A percentile compares a stretch with the other conserved stretches of the same genome.
Conservation (phyloP, 331 rosid species). For the Cydonia oblonga region DNA sequence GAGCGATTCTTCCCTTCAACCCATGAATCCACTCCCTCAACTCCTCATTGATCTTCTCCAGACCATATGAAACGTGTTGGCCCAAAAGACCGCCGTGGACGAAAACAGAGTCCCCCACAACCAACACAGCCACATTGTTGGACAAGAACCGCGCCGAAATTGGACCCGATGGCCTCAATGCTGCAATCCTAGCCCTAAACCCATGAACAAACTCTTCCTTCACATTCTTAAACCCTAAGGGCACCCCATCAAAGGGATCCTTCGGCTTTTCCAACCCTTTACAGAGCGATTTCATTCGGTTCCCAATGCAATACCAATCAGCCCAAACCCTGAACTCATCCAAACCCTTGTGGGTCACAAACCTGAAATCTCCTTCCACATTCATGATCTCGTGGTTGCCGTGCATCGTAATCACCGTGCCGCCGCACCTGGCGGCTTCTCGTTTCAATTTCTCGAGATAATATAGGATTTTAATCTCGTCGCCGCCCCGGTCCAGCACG, state of each 20-base stretch:
- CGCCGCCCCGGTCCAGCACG: slow-evolving; percentile 83
- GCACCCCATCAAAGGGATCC: slow-evolving; percentile 55
- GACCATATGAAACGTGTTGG: slow-evolving; percentile 45
- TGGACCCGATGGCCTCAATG: slow-evolving; percentile 65
- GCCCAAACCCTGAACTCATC: slow-evolving; percentile 73
- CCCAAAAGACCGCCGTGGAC: slow-evolving; percentile 87
- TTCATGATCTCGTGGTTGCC: slow-evolving; percentile 98
- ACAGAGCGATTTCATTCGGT: slow-evolving; percentile 47
- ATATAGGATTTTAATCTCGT: slow-evolving; percentile 69
- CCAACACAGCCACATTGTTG: slow-evolving; percentile 50
- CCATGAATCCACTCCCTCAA: slow-evolving; percentile 77
- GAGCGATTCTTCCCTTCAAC: slow-evolving; percentile 24
- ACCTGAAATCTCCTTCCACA: slow-evolving; percentile 70
- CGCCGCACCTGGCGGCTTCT: slow-evolving; percentile 53
- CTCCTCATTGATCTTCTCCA: slow-evolving; percentile 69
- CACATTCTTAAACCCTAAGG: slow-evolving; percentile 25
- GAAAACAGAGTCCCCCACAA: slow-evolving; percentile 72
- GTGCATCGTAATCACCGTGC: slow-evolving; percentile 62
- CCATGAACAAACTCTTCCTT: slow-evolving; percentile 32
- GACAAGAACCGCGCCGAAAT: slow-evolving; percentile 58
- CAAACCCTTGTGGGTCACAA: slow-evolving; percentile 26
- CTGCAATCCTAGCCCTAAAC: slow-evolving; percentile 72
- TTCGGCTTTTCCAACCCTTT: slow-evolving; percentile 29
- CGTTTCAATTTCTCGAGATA: slow-evolving; percentile 67
- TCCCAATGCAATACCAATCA: slow-evolving; percentile 54